Evolutionary conservation across 176 grass and related monocot genomes (phyloP).

Genomic region (sorghum (Sorghum bicolor)): DNA sequence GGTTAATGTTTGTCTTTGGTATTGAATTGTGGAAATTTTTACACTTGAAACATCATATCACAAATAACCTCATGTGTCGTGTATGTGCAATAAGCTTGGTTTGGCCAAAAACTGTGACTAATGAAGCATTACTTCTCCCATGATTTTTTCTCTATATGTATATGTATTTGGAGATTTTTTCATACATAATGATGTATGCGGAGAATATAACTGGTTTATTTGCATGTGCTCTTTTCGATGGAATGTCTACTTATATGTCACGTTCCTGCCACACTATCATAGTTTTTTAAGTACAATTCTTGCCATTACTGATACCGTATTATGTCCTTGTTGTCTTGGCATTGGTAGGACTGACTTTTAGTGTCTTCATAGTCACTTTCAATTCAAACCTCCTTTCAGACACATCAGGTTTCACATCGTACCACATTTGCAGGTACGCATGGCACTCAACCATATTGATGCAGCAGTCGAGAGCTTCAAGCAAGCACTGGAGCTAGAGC

Average conservation of each 20-base stretch:
- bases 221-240: not conserved
- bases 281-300: not conserved
- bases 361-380: not conserved
- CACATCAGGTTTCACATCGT: slow-evolving; percentile 15
- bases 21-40: not conserved
- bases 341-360: slow-evolving; percentile 9
- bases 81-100: slow-evolving; percentile 16
- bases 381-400: not conserved
- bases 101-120: not conserved
- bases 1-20: slow-evolving; percentile 31
- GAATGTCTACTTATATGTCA: not conserved
- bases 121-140: not conserved
- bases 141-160: not conserved
- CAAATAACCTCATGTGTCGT: not conserved
- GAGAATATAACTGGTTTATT: not conserved
- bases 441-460: slow-evolving; percentile 86
- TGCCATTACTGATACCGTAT: not conserved
- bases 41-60: not conserved
- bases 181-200: not conserved
- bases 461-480: slow-evolving; percentile 89
- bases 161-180: not conserved
- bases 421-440: slow-evolving; percentile 60
- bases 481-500: slow-evolving; percentile 76
- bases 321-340: not conserved
- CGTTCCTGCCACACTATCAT: not conserved